phyloP scores from a whole-genome alignment of 495 filamentous ascomycete genomes.

The Penicillium bialowiezense region DNA sequence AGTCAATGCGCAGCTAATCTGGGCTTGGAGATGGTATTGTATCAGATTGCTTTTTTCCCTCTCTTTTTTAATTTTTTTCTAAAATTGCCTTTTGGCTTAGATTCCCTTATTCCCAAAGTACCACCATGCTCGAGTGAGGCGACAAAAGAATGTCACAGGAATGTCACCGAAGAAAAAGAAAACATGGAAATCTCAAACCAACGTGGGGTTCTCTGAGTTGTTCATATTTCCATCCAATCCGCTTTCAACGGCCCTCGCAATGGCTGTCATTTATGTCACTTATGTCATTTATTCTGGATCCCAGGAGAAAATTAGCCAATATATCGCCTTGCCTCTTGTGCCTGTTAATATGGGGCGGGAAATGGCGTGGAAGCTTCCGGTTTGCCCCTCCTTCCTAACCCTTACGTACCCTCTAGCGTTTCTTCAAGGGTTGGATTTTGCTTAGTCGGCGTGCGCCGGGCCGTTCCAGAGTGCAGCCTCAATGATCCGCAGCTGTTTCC shows the following conservation, averaged over 20 bases:
- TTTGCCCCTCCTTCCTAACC: slow-evolving; percentile 8
- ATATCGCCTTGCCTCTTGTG: slow-evolving; percentile 5
- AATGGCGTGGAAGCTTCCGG: slow-evolving; percentile 4
- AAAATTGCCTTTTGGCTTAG: not conserved
- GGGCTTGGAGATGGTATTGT: slow-evolving; percentile 10
- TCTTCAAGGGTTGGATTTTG: slow-evolving; percentile 38
- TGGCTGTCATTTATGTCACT: too few species aligned
- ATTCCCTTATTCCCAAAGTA: not conserved
- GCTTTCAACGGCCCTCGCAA: slow-evolving; percentile 1
- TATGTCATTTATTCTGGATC: slow-evolving; percentile 12
- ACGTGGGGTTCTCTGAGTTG: slow-evolving; percentile 36
- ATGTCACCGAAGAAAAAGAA: slow-evolving; percentile 5
- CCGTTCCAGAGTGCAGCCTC: slow-evolving; percentile 54
- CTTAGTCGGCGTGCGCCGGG: slow-evolving; percentile 47
- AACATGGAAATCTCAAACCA: slow-evolving; percentile 10
- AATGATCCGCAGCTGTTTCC: slow-evolving; percentile 48
- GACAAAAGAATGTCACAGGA: not conserved
- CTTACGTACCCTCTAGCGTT: slow-evolving; percentile 34
- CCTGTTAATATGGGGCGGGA: slow-evolving; percentile 1
- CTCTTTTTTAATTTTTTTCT: not conserved
- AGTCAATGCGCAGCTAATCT: slow-evolving; percentile 16
- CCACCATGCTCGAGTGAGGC: not conserved
- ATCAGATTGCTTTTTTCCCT: not conserved
- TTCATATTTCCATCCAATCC: slow-evolving; percentile 26
- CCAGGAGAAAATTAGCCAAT: slow-evolving; percentile 17